These are phyloP conservation scores for Linanthus parryae DNA, from an alignment of 148 eudicot species.

Conservation along the genomic window DNA sequence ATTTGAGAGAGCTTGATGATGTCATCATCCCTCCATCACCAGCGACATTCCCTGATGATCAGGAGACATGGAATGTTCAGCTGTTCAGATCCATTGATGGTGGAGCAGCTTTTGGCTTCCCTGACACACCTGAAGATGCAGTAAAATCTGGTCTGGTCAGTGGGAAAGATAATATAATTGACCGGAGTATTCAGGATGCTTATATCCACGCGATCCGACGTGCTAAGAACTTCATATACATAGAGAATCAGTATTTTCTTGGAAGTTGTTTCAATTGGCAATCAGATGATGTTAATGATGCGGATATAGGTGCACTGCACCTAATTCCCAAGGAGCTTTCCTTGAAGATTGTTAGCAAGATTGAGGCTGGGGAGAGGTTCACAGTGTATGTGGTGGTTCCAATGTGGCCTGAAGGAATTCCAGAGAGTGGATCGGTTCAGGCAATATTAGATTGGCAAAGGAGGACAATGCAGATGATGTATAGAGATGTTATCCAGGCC, in stretches of 20 bases:
- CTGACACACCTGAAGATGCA: slow-evolving; percentile 79
- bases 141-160: slow-evolving; percentile 70
- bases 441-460: slow-evolving; percentile 15
- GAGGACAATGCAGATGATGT: slow-evolving; percentile 15
- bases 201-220: slow-evolving; percentile 74
- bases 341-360: slow-evolving; percentile 65
- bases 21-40: slow-evolving; percentile 66
- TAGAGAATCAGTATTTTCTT: slow-evolving; percentile 75
- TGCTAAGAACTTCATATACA: slow-evolving; percentile 62
- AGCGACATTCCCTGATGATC: slow-evolving; percentile 56
- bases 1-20: slow-evolving; percentile 52
- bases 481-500: slow-evolving; percentile 32
- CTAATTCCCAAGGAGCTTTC: slow-evolving; percentile 75
- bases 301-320: slow-evolving; percentile 62
- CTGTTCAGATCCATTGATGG: slow-evolving; percentile 79
- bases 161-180: slow-evolving; percentile 77
- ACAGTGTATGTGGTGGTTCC: slow-evolving; percentile 12
- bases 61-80: slow-evolving; percentile 78
- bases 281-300: slow-evolving; percentile 33
- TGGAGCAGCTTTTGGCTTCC: slow-evolving; percentile 86
- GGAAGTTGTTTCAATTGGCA: slow-evolving; percentile 67
- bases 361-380: slow-evolving; percentile 53
- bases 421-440: slow-evolving; percentile 14
- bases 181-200: slow-evolving; percentile 79
- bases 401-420: slow-evolving; percentile 13